Conservation (phyloP, 1,284 basidiomycete genomes). For the Heterobasidion occidentale region DNA sequence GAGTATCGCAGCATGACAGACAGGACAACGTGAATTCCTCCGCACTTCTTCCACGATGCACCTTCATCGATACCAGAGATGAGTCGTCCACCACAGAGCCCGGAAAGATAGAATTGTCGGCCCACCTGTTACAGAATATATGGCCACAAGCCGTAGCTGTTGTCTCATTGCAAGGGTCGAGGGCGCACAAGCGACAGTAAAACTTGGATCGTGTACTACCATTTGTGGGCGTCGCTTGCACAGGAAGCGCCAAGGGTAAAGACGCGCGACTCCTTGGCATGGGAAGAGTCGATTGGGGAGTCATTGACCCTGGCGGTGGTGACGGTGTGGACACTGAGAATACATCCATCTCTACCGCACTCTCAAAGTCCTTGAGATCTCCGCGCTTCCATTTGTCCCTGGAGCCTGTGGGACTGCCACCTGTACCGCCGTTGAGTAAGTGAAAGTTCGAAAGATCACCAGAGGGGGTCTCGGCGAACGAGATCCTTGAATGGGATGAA, state of each 20-base stretch:
- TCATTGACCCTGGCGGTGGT: background rate
- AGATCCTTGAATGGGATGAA: constrained; percentile 10
- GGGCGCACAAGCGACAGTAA: constrained; percentile 8
- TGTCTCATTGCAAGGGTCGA: constrained; percentile 10
- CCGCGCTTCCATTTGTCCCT: background rate
- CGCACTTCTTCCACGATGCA: constrained; percentile 5
- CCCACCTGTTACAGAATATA: constrained; percentile 11
- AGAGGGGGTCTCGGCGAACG: constrained; percentile 12
- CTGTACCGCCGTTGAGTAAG: constrained; percentile 9
- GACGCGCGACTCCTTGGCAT: background rate
- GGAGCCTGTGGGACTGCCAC: background rate
- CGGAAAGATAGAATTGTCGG: too few species aligned
- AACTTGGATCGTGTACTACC: constrained; percentile 1
- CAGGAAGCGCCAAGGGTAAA: background rate
- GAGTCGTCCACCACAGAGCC: too few species aligned
- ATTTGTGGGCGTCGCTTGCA: background rate
- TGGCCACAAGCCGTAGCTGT: constrained; percentile 12
- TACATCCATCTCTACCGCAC: background rate
- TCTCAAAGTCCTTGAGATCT: background rate
- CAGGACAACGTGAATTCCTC: constrained; percentile 1
- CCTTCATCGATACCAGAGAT: background rate
- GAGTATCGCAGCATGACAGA: constrained; percentile 2
- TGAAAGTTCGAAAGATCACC: constrained; percentile 12
- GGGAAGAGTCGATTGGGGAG: background rate
- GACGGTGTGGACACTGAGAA: background rate